Percentiles rank a stretch among this genome's conserved stretches.
Conservation (phyloP, 2,329 filamentous ascomycete genomes). For the Cladosporium sp. region DNA sequence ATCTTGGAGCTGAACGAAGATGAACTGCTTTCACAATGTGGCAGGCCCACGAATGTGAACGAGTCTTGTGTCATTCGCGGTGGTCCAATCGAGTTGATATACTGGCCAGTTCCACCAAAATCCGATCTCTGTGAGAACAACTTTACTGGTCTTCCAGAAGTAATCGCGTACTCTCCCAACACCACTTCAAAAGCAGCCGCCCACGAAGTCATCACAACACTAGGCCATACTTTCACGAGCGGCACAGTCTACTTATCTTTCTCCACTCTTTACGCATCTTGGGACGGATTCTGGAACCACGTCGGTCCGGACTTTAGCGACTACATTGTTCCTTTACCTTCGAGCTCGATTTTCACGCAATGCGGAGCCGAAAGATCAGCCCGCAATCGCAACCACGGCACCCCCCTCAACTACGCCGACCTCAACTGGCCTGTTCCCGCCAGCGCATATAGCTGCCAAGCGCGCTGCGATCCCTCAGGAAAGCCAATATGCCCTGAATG, state of each 20-base stretch:
- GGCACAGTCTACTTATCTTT: constrained; percentile 22
- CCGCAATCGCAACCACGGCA: constrained; percentile 13
- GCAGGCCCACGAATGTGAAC: constrained; percentile 13
- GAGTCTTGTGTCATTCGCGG: constrained; percentile 22
- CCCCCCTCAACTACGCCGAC: constrained; percentile 20
- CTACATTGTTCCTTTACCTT: constrained; percentile 20
- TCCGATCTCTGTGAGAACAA: constrained; percentile 9
- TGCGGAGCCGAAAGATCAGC: constrained; percentile 16
- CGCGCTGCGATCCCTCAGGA: neutral
- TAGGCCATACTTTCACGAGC: constrained; percentile 21
- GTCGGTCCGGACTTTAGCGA: constrained; percentile 24
- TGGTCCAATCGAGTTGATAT: constrained; percentile 22
- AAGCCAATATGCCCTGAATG: neutral
- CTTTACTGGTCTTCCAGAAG: too few relatives aligned
- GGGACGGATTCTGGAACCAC: constrained; percentile 14
- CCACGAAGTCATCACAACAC: constrained; percentile 15
- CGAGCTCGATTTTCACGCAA: constrained; percentile 20
- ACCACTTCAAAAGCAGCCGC: neutral
- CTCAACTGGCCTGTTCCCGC: constrained; percentile 25
- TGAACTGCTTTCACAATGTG: constrained; percentile 15
- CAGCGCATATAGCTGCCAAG: constrained; percentile 22
- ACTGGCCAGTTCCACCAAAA: constrained; percentile 20
- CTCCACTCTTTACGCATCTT: constrained; percentile 19
- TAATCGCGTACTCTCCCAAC: too few relatives aligned
- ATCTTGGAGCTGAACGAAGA: constrained; percentile 11